These are phyloP conservation scores for Mycena metata DNA, from an alignment of 768 basidiomycete species.

Conservation along the genomic window DNA sequence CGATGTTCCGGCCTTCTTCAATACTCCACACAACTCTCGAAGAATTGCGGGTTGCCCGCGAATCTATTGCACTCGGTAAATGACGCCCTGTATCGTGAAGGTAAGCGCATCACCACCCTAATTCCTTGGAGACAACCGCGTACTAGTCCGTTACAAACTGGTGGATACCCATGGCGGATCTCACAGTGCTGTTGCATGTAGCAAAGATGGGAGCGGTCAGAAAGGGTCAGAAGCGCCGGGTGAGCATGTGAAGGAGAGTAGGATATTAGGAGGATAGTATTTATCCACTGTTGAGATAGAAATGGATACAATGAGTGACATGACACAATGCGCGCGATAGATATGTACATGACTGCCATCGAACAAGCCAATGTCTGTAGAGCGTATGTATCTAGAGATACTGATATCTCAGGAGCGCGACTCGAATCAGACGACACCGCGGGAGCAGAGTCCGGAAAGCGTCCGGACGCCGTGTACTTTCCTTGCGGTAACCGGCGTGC, in stretches of 20 bases:
- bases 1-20: background rate
- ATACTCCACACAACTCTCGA: background rate
- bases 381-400: slow-evolving; percentile 6
- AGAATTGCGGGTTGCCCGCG: background rate
- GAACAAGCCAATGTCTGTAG: slow-evolving; percentile 19
- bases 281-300: background rate
- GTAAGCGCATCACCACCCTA: background rate
- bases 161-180: slow-evolving; percentile 10
- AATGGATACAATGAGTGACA: slow-evolving; percentile 27
- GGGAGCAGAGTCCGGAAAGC: background rate
- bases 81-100: background rate
- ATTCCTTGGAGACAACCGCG: slow-evolving; percentile 25
- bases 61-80: background rate
- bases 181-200: background rate
- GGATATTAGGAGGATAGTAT: too few species aligned
- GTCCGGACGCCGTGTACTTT: slow-evolving; percentile 20
- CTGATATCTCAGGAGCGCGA: slow-evolving; percentile 13
- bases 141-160: too few species aligned
- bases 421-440: slow-evolving; percentile 12
- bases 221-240: too few species aligned
- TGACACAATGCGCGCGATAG: slow-evolving; percentile 12
- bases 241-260: too few species aligned
- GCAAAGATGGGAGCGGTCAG: too few species aligned
- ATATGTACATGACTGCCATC: slow-evolving; percentile 21
- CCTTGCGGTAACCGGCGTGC: slow-evolving; percentile 13